Evolutionary conservation across 805 yeast species (phyloP).

Genomic region (Komagataella phaffii): DNA sequence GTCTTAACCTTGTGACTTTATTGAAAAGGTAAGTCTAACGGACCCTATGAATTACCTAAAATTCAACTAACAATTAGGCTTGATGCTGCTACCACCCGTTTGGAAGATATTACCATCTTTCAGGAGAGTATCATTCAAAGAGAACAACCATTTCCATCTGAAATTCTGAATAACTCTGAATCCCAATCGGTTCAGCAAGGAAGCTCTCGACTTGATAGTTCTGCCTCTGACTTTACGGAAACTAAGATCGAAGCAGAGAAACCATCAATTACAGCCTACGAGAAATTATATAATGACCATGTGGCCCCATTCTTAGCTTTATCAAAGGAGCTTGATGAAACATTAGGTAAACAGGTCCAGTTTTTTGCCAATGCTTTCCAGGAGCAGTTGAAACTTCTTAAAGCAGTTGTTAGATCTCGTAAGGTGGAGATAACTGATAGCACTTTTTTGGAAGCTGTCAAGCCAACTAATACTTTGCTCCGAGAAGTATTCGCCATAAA

Average conservation of each 20-base stretch:
- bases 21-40: constrained; percentile 37
- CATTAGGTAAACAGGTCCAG: constrained; percentile 43
- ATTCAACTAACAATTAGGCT: constrained; percentile 26
- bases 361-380: constrained; percentile 38
- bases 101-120: constrained; percentile 76
- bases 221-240: constrained; percentile 7
- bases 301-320: constrained; percentile 46
- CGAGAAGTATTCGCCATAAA: constrained; percentile 47
- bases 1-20: constrained; percentile 77
- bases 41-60: background rate
- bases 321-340: constrained; percentile 41
- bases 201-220: constrained; percentile 8
- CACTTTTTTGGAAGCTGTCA: constrained; percentile 37
- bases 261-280: constrained; percentile 37
- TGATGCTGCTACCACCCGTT: constrained; percentile 87
- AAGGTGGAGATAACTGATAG: constrained; percentile 52
- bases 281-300: constrained; percentile 32
- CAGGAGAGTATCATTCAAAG: constrained; percentile 44
- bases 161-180: constrained; percentile 5
- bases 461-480: constrained; percentile 56
- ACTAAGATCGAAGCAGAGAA: constrained; percentile 17
- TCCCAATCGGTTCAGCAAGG: constrained; percentile 8
- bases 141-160: background rate
- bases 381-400: constrained; percentile 44
- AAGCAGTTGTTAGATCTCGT: constrained; percentile 42